phyloP scores from a whole-genome alignment of 768 basidiomycete species.

The Coprinopsis cinerea region DNA sequence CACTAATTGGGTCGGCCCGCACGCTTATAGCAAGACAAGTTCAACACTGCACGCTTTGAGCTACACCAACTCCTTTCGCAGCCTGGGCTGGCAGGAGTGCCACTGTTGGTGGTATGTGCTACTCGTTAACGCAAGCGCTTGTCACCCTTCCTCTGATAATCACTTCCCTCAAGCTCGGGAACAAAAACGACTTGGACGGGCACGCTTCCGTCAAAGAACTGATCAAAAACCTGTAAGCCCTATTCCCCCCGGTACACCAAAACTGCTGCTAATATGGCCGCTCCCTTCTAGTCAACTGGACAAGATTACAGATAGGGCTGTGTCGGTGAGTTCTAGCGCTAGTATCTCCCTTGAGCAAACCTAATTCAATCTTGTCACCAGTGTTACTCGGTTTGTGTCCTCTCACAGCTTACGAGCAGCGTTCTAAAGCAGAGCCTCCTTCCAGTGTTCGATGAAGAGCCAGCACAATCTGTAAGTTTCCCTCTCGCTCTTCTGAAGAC shows the following conservation, averaged over 20 bases:
- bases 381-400: slow-evolving; percentile 72
- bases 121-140: not conserved
- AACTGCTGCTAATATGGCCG: not conserved
- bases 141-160: not conserved
- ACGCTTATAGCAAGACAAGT: slow-evolving; percentile 58
- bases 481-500: not conserved
- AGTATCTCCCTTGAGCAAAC: not conserved
- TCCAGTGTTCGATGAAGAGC: slow-evolving; percentile 92
- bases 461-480: slow-evolving; percentile 79
- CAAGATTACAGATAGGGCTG: slow-evolving; percentile 72
- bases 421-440: slow-evolving; percentile 7
- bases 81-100: slow-evolving; percentile 61
- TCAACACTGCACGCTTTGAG: slow-evolving; percentile 80
- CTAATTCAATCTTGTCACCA: slow-evolving; percentile 18
- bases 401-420: not conserved
- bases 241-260: not conserved
- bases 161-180: slow-evolving; percentile 59
- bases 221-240: slow-evolving; percentile 65
- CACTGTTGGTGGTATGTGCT: slow-evolving; percentile 80
- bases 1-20: not conserved
- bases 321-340: slow-evolving; percentile 59
- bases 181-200: slow-evolving; percentile 83
- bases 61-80: slow-evolving; percentile 74
- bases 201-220: slow-evolving; percentile 80
- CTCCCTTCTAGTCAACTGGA: slow-evolving; percentile 54